Evolutionary conservation across 495 filamentous ascomycete genomes (phyloP), one percentile per base, ranked within the genome.

Genomic region (Xylaria scruposa): DNA sequence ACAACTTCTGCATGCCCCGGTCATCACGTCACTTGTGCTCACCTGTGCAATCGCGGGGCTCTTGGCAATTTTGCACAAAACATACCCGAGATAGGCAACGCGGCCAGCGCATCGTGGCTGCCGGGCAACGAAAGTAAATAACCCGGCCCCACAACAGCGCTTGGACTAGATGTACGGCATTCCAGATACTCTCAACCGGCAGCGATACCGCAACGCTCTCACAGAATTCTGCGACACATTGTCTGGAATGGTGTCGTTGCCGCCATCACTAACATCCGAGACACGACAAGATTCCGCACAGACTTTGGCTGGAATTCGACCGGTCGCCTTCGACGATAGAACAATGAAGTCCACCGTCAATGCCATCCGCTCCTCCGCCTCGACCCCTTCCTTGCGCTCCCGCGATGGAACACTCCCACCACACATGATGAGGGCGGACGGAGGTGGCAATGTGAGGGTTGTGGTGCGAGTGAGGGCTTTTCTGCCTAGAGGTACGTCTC

Each of bases 381-480:
- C 90, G 56, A 89, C 89, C 15, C 89, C 89, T 31, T 94, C 91
- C 46, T 80, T 96, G 77, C 91, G 93, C 49, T 91, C 92, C 15
- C 84, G 91, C 75, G 91, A 94, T 78, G 87, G 88, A 40, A 87
- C 88, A 31, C 79, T 89, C 17, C 80, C 83, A 46, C 75, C 81
- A 36, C 82, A 81, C 54, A 81, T 84, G 70, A 71, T 67, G 61
- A 83, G 81, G 81, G 81, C 80, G 78, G 86, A 88, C 54, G 82
- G 85, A 17, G 93, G 91, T 46, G 94, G 93, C 17, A 98, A 98
- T 85, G 95, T 99, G 65, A 90, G 92, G 79, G 96, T 99, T 24
- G 96, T 98, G 17, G 96, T 99, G 75, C 85, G 96, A 73, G 94
- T 97, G 67, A 87, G 96, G 73, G 94, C 90, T 26, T 98, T 97